A percentile compares a stretch with the other conserved stretches of the same genome.
Evolutionary conservation across 164 flowering plant species (phyloP).

Genomic region (Sextonia rubra): DNA sequence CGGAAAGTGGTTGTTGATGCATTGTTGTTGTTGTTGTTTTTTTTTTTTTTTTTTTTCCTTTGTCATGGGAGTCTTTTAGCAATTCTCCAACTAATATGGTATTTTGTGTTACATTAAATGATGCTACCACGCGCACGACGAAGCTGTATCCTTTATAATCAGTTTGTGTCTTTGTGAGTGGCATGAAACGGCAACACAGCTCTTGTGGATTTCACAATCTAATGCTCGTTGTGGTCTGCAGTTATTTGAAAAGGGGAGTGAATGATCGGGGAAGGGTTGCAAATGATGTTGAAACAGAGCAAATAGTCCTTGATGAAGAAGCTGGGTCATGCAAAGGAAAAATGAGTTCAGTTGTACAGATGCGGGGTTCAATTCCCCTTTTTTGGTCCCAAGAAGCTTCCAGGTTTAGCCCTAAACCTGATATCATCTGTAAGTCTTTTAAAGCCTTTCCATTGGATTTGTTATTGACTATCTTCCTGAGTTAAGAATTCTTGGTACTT

Average conservation of each 20-base stretch:
- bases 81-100: too few relatives aligned
- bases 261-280: slow-evolving; percentile 97
- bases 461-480: not conserved
- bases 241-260: slow-evolving; percentile 94
- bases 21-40: too few relatives aligned
- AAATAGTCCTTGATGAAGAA: slow-evolving; percentile 90
- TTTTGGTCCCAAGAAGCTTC: slow-evolving; percentile 99
- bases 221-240: slow-evolving; percentile 24
- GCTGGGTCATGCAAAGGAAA: slow-evolving; percentile 87
- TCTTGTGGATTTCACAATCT: not conserved
- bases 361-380: slow-evolving; percentile 98
- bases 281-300: slow-evolving; percentile 99
- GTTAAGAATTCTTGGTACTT: slow-evolving; percentile 8
- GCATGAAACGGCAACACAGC: not conserved
- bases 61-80: too few relatives aligned
- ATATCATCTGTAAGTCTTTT: slow-evolving; percentile 70
- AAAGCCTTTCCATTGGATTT: not conserved
- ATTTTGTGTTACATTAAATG: too few relatives aligned
- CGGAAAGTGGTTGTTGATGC: too few relatives aligned
- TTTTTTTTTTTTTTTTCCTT: too few relatives aligned
- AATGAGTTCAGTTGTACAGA: slow-evolving; percentile 98
- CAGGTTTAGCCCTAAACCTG: slow-evolving; percentile 95
- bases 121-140: too few relatives aligned
- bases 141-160: too few relatives aligned
- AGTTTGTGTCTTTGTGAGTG: not conserved